These are phyloP conservation scores for Thermochaetoides thermophila DNA, from an alignment of 495 filamentous ascomycete species.

Conservation along the genomic window DNA sequence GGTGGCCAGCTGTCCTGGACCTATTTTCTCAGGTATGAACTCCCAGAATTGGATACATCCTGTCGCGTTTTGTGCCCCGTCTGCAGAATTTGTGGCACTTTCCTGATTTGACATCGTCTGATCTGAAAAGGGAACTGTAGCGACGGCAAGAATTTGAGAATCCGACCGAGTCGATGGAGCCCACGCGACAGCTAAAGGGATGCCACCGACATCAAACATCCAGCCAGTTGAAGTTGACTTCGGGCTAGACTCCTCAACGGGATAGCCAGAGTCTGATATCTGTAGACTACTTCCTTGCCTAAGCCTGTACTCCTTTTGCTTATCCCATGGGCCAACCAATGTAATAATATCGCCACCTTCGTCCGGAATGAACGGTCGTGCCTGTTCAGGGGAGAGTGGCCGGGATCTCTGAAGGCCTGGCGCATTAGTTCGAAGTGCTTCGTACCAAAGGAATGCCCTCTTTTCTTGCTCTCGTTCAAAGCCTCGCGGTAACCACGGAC, in stretches of 20 bases:
- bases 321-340: slow-evolving; percentile 23
- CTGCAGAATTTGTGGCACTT: slow-evolving; percentile 9
- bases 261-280: slow-evolving; percentile 10
- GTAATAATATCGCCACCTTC: slow-evolving; percentile 19
- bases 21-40: slow-evolving; percentile 13
- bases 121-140: slow-evolving; percentile 29
- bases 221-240: slow-evolving; percentile 19
- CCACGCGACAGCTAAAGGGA: slow-evolving; percentile 30
- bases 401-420: slow-evolving; percentile 12
- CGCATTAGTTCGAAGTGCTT: slow-evolving; percentile 8
- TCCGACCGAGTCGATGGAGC: slow-evolving; percentile 19
- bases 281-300: slow-evolving; percentile 16
- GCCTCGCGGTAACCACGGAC: slow-evolving; percentile 23
- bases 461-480: slow-evolving; percentile 17
- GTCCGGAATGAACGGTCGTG: slow-evolving; percentile 16
- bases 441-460: slow-evolving; percentile 20
- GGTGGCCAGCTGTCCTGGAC: slow-evolving; percentile 4
- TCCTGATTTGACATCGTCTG: slow-evolving; percentile 16
- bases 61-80: slow-evolving; percentile 10
- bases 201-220: slow-evolving; percentile 31
- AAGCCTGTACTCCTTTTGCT: slow-evolving; percentile 22
- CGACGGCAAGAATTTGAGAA: slow-evolving; percentile 29
- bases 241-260: slow-evolving; percentile 7
- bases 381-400: slow-evolving; percentile 10
- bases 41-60: slow-evolving; percentile 32